A percentile compares a stretch with the other conserved stretches of the same genome.
Evolutionary conservation across 805 yeast genomes (phyloP).

Genomic region (Starmerella vaccinii): DNA sequence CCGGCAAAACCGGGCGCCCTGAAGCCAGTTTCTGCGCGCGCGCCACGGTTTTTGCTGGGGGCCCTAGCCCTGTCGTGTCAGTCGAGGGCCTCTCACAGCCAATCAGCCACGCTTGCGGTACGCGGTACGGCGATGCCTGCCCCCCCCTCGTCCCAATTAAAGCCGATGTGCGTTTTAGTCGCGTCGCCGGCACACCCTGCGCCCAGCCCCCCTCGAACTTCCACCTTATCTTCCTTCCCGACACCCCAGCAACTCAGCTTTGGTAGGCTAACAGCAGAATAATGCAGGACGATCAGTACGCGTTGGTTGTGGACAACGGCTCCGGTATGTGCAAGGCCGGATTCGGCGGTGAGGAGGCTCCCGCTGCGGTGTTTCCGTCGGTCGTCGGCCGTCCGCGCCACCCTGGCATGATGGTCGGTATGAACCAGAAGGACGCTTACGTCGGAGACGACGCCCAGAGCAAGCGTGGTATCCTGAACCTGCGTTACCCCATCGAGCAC

Average conservation of each 20-base stretch:
- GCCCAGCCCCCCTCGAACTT: constrained; percentile 8
- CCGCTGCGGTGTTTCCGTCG: constrained; percentile 99
- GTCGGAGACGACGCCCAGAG: constrained; percentile 99
- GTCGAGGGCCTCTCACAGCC: background rate
- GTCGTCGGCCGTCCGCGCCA: constrained; percentile 99
- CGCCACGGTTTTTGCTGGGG: constrained; percentile 2
- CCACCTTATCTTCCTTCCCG: constrained; percentile 7
- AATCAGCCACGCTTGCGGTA: constrained; percentile 5
- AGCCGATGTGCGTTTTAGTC: background rate
- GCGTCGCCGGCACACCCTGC: background rate
- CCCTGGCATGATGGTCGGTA: constrained; percentile 99
- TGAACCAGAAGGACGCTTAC: constrained; percentile 99
- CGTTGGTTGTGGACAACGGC: constrained; percentile 92
- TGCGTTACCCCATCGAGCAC: constrained; percentile 99
- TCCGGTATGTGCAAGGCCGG: constrained; percentile 99
- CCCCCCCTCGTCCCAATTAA: background rate
- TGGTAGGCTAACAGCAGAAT: constrained; percentile 5
- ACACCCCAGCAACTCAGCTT: constrained; percentile 1
- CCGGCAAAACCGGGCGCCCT: background rate
- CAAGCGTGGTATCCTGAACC: constrained; percentile 98
- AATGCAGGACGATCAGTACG: constrained; percentile 31
- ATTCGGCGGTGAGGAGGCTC: constrained; percentile 99
- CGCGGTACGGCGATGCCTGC: constrained; percentile 4
- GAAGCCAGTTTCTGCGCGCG: background rate
- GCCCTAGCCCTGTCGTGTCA: constrained; percentile 5